These are phyloP conservation scores for Pseudoscleropodium purum DNA, from an alignment of 225 moss, liverwort and hornwort genomes.

Conservation along the genomic window DNA sequence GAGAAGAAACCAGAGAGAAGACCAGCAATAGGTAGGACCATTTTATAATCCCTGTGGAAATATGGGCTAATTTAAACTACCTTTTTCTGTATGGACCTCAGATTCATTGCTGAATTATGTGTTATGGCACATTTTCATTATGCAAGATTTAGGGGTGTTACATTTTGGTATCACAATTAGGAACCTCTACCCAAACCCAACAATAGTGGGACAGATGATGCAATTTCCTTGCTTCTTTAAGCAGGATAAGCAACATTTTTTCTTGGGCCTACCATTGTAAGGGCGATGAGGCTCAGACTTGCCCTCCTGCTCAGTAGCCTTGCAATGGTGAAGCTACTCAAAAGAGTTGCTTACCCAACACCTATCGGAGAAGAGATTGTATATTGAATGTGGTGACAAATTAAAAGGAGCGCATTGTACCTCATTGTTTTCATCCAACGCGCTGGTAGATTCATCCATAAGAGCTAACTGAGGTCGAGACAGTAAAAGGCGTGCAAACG, in stretches of 20 bases:
- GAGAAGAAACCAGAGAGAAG: neutral
- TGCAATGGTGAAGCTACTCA: neutral
- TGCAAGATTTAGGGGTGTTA: neutral
- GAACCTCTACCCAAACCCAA: neutral
- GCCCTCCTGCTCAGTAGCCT: neutral
- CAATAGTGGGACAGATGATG: neutral
- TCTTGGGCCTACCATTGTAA: neutral
- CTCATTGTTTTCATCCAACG: constrained; percentile 96
- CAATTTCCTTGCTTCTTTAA: neutral
- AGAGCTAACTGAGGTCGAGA: constrained; percentile 82
- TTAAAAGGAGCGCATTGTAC: constrained; percentile 18
- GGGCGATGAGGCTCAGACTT: neutral
- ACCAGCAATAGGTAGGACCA: neutral
- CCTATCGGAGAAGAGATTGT: neutral
- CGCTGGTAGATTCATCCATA: constrained; percentile 95
- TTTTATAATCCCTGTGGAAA: neutral
- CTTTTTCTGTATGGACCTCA: neutral
- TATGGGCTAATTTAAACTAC: neutral
- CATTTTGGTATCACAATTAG: neutral
- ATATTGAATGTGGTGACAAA: neutral
- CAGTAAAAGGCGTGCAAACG: constrained; percentile 88
- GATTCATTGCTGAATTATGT: neutral
- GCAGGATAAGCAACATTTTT: neutral
- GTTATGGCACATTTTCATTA: neutral
- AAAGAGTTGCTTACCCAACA: neutral